Evolutionary conservation across 2,329 filamentous ascomycete genomes (phyloP).

Genomic region (Paraphaeosphaeria minitans): DNA sequence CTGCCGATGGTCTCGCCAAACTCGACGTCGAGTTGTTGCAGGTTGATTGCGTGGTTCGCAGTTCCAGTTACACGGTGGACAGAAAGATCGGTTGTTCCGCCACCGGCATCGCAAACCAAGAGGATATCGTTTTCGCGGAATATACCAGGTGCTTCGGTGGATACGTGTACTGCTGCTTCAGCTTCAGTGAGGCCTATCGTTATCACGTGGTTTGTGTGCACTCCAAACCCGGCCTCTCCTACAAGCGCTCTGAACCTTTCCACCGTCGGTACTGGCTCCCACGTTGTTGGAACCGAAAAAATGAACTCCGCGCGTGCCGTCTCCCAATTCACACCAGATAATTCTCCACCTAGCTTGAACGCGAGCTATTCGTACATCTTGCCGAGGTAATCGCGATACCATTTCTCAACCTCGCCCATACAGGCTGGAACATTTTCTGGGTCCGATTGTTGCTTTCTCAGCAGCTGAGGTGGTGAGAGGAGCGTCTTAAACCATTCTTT

Average conservation of each 20-base stretch:
- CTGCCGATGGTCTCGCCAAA: conserved; percentile 50
- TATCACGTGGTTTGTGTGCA: conserved; percentile 44
- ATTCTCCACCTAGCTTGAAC: conserved; percentile 43
- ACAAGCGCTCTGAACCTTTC: conserved; percentile 59
- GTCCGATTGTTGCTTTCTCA: conserved; percentile 50
- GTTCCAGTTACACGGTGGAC: conserved; percentile 43
- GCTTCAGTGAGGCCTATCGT: conserved; percentile 58
- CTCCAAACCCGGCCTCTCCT: conserved; percentile 56
- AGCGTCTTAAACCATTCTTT: conserved; percentile 63
- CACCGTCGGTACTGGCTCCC: conserved; percentile 57
- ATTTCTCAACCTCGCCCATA: conserved; percentile 52
- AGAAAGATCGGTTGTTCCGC: conserved; percentile 54
- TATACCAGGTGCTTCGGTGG: conserved; percentile 43
- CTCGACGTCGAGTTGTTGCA: conserved; percentile 46
- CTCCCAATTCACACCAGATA: conserved; percentile 43
- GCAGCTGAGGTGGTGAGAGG: conserved; percentile 55
- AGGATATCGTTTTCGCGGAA: conserved; percentile 51
- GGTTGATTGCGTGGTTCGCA: conserved; percentile 32
- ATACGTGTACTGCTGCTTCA: conserved; percentile 58
- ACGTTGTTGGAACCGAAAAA: conserved; percentile 64
- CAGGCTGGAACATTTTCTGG: conserved; percentile 51
- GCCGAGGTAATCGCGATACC: conserved; percentile 57
- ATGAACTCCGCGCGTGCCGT: conserved; percentile 58
- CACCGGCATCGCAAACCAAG: conserved; percentile 58
- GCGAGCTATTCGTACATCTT: conserved; percentile 58